A percentile compares a stretch with the other conserved stretches of the same genome.
phyloP scores from a whole-genome alignment of 148 eudicot species.

The Salicornia ramosissima region DNA sequence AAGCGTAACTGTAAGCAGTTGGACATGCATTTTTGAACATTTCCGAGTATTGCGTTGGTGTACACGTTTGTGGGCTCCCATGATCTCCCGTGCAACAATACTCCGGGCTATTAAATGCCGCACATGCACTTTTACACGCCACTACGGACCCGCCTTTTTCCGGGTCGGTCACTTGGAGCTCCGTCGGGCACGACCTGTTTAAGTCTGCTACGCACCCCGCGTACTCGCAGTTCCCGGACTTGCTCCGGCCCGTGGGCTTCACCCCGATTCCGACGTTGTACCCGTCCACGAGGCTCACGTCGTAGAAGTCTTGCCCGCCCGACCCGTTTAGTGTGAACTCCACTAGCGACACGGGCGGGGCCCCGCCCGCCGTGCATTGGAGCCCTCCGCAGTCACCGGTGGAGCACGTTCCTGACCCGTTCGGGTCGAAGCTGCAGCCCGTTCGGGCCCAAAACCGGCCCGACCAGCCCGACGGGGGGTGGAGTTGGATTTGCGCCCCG shows the following conservation, averaged over 20 bases:
- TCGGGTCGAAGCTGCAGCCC: slow-evolving; percentile 55
- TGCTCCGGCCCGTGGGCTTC: slow-evolving; percentile 34
- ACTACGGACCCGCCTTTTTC: slow-evolving; percentile 23
- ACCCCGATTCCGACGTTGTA: slow-evolving; percentile 69
- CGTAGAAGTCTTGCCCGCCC: slow-evolving; percentile 61
- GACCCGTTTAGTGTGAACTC: slow-evolving; percentile 62
- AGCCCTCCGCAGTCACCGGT: slow-evolving; percentile 51
- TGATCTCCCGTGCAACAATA: slow-evolving; percentile 70
- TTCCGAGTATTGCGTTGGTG: slow-evolving; percentile 55
- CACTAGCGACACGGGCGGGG: slow-evolving; percentile 56
- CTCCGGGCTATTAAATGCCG: slow-evolving; percentile 50
- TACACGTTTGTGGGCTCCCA: slow-evolving; percentile 48
- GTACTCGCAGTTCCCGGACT: slow-evolving; percentile 50
- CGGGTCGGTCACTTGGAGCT: slow-evolving; percentile 33
- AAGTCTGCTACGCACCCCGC: slow-evolving; percentile 65
- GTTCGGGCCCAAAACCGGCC: slow-evolving; percentile 94
- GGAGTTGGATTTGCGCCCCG: slow-evolving; percentile 37
- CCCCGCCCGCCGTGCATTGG: slow-evolving; percentile 39
- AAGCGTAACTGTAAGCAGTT: slow-evolving; percentile 76
- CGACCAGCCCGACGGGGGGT: slow-evolving; percentile 72
- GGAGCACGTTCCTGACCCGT: slow-evolving; percentile 40
- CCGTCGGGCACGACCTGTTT: slow-evolving; percentile 53
- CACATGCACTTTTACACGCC: slow-evolving; percentile 75
- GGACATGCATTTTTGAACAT: slow-evolving; percentile 86
- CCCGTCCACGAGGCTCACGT: slow-evolving; percentile 85